These are phyloP conservation scores for Pouteria campechiana DNA, from an alignment of 179 eudicot genomes.

Conservation along the genomic window DNA sequence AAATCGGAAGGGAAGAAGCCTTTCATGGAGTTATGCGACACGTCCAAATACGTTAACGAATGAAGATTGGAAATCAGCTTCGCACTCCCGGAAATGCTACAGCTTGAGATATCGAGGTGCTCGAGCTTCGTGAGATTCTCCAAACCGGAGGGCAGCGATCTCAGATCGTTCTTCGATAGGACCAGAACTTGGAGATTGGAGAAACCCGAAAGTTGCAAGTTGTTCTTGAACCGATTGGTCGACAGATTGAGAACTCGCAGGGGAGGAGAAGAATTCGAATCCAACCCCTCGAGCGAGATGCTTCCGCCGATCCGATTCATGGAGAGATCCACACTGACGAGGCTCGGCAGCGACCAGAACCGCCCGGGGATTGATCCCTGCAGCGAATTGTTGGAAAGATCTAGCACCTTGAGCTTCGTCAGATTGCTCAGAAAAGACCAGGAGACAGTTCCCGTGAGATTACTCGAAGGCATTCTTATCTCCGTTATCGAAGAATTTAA, in stretches of 20 bases:
- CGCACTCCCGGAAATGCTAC: slow-evolving; percentile 45
- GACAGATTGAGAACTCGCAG: slow-evolving; percentile 45
- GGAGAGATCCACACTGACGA: slow-evolving; percentile 39
- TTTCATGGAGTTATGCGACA: slow-evolving; percentile 42
- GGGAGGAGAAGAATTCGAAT: slow-evolving; percentile 6
- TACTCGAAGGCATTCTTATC: slow-evolving; percentile 41
- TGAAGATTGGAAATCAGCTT: slow-evolving; percentile 28
- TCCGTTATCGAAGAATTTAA: slow-evolving; percentile 21
- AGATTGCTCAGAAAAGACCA: slow-evolving; percentile 58
- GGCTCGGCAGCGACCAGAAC: slow-evolving; percentile 31
- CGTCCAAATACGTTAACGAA: slow-evolving; percentile 35
- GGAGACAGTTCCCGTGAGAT: slow-evolving; percentile 55
- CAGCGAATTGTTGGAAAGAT: slow-evolving; percentile 65
- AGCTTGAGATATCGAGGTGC: slow-evolving; percentile 45
- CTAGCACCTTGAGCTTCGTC: slow-evolving; percentile 34
- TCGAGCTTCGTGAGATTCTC: slow-evolving; percentile 34
- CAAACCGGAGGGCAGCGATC: slow-evolving; percentile 34
- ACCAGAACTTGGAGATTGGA: slow-evolving; percentile 38
- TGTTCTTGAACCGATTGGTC: slow-evolving; percentile 53
- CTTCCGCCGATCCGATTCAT: slow-evolving; percentile 58
- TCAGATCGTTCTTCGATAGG: slow-evolving; percentile 53
- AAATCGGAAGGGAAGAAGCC: slow-evolving; percentile 68
- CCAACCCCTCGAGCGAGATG: slow-evolving; percentile 15
- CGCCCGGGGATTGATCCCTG: slow-evolving; percentile 50
- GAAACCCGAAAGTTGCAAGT: slow-evolving; percentile 33